Evolutionary conservation across 176 grass and related monocot species (phyloP).

Genomic region (Oryza rufipogon): DNA sequence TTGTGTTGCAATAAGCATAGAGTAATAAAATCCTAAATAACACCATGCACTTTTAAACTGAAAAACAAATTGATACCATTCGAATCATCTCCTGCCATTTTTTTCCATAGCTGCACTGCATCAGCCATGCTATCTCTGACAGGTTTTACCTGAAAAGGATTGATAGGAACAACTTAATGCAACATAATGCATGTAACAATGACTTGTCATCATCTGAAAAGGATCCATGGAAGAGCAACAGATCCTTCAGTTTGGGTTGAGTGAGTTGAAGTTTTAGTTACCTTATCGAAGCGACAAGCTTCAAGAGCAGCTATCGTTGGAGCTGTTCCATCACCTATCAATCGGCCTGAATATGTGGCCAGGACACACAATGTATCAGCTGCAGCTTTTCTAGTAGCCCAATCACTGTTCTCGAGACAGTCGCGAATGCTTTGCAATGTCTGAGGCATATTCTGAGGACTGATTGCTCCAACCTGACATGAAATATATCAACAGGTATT

Average conservation of each 20-base stretch:
- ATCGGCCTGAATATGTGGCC: slow-evolving; percentile 70
- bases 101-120: slow-evolving; percentile 88
- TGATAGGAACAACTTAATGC: slow-evolving; percentile 14
- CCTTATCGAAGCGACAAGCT: slow-evolving; percentile 99
- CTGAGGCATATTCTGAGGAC: slow-evolving; percentile 80
- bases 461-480: slow-evolving; percentile 95
- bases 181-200: slow-evolving; percentile 6
- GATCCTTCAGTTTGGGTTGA: neutral
- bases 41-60: neutral
- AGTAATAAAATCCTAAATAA: slow-evolving; percentile 26
- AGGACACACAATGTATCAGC: slow-evolving; percentile 88
- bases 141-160: slow-evolving; percentile 77
- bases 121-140: slow-evolving; percentile 95
- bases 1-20: slow-evolving; percentile 25
- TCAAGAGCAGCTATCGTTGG: slow-evolving; percentile 79
- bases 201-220: slow-evolving; percentile 23
- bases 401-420: slow-evolving; percentile 93
- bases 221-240: slow-evolving; percentile 24
- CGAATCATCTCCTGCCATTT: slow-evolving; percentile 69
- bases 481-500: slow-evolving; percentile 28
- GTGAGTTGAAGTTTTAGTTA: slow-evolving; percentile 31
- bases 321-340: slow-evolving; percentile 74
- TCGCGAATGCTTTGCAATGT: slow-evolving; percentile 83
- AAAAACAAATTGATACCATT: slow-evolving; percentile 53
- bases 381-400: slow-evolving; percentile 92